Conservation (phyloP, 2,329 filamentous ascomycete species). For the Eutypa lata region DNA sequence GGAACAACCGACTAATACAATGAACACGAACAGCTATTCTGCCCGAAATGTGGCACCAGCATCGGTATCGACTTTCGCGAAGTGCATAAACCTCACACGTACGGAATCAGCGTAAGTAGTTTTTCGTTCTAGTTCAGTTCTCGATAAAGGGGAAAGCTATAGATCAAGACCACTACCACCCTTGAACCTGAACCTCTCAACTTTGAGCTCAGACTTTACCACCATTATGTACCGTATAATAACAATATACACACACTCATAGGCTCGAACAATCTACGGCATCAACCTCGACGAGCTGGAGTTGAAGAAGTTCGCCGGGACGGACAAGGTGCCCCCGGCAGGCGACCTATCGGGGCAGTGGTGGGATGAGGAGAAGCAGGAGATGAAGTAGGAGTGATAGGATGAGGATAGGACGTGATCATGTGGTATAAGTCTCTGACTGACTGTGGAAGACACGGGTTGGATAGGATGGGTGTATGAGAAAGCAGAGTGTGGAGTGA, state of each 20-base stretch:
- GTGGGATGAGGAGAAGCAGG: constrained; percentile 28
- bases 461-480: too few relatives aligned
- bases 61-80: constrained; percentile 45
- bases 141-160: too few relatives aligned
- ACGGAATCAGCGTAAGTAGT: constrained; percentile 42
- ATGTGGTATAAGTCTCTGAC: too few relatives aligned
- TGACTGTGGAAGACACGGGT: too few relatives aligned
- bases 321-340: constrained; percentile 28
- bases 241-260: too few relatives aligned
- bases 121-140: not conserved
- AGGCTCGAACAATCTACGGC: constrained; percentile 40
- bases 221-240: too few relatives aligned
- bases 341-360: constrained; percentile 36
- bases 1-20: too few relatives aligned
- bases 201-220: too few relatives aligned
- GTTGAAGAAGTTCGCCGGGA: constrained; percentile 35
- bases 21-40: constrained; percentile 45
- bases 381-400: constrained; percentile 18
- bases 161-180: not conserved
- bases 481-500: too few relatives aligned
- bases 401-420: too few relatives aligned
- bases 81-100: constrained; percentile 23
- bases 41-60: constrained; percentile 43
- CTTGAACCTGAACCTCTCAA: not conserved
- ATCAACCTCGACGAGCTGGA: constrained; percentile 37